Conservation (phyloP, 2,329 filamentous ascomycete species). For the Microascus cirrosus region DNA sequence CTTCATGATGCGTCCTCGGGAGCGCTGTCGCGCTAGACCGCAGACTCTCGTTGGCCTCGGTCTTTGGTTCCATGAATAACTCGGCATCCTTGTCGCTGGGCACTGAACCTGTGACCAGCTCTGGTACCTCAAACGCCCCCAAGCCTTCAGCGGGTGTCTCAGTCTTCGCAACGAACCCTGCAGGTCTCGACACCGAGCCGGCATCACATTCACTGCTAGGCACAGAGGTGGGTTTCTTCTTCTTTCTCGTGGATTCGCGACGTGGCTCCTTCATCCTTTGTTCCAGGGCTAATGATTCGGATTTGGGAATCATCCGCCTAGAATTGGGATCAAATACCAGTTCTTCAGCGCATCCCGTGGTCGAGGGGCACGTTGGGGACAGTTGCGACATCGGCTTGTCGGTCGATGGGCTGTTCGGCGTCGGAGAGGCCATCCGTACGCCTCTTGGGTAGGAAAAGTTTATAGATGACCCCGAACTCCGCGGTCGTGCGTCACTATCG, state of each 20-base stretch:
- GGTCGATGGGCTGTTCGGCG: constrained; percentile 14
- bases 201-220: background rate
- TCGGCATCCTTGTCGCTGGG: constrained; percentile 1
- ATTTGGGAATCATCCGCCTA: constrained; percentile 45
- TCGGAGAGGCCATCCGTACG: constrained; percentile 27
- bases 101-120: background rate
- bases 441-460: constrained; percentile 48
- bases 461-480: constrained; percentile 39
- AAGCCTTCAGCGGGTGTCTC: background rate
- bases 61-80: background rate
- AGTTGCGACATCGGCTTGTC: background rate
- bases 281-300: constrained; percentile 4
- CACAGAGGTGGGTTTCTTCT: constrained; percentile 18
- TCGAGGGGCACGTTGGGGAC: constrained; percentile 2
- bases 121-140: background rate
- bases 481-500: constrained; percentile 25
- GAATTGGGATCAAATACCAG: constrained; percentile 58
- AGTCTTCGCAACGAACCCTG: background rate
- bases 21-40: background rate
- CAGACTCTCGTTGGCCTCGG: background rate
- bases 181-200: background rate
- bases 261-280: constrained; percentile 9
- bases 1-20: background rate
- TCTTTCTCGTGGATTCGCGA: constrained; percentile 26
- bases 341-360: constrained; percentile 21